Base-by-base conservation (phyloP, 1,284 basidiomycete species). In the Ceratobasidium theobromae region DNA sequence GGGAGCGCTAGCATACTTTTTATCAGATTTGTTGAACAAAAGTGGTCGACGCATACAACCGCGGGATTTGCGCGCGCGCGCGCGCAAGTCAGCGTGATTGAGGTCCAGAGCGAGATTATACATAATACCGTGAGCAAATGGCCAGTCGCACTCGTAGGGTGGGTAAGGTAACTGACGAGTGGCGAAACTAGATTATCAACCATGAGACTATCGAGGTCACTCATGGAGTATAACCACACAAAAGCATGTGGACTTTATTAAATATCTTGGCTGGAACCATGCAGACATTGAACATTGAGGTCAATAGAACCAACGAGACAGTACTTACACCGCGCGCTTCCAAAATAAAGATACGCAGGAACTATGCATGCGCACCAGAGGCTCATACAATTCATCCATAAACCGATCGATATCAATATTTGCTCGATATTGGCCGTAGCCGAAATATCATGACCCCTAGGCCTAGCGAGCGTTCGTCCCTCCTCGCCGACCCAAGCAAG, bases 361-460 rank as follows among this genome's bases (percentile, higher is more conserved):
- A 57, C 48, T 14, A 53, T 52, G 27, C 53, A 55, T 4, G 66
- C n/a, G 53, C 49, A 60, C 52, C 4, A 55, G 66, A 12, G 30
- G 16, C 1, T 28, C 49, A 30, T 67, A 67, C 11, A 67, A 41
- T 1, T 69, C 53, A 38, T 77, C 73, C 8, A 79, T 70, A 69
- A 78, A 78, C 0, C 54, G 41, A 48, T 78, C 78, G 14, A 80
- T 70, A 0, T 76, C n/a, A n/a, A n/a, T n/a, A n/a, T 73, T 21
- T 67, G 65, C 43, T 73, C 69, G 33, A 79, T 75, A n/a, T n/a
- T n/a, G 6, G 68, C 69, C 14, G 70, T 53, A 4, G 73, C 62
- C 6, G 62, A 53, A 9, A 43, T 32, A 21, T 53, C 46, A n/a
- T n/a, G n/a, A n/a, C 1, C 51, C 38, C 28, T 32, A 18, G 18